phyloP scores from a whole-genome alignment of 1,139 yeast species.

The Pichia kudriavzevii region DNA sequence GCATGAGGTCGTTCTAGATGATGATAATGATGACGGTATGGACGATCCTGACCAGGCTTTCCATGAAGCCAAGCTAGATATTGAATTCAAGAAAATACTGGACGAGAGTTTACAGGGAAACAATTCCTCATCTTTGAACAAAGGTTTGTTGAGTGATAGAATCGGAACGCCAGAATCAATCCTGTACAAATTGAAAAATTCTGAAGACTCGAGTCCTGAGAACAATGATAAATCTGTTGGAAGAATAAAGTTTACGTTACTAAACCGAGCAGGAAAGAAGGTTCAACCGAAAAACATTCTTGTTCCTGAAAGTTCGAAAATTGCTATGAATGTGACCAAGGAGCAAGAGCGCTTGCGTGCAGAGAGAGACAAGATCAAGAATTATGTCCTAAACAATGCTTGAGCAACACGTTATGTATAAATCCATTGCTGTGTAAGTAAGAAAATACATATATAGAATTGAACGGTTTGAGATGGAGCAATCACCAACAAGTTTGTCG shows the following conservation, averaged over 20 bases:
- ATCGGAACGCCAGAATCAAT: slow-evolving; percentile 12
- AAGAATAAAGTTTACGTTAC: slow-evolving; percentile 40
- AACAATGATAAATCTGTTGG: not conserved
- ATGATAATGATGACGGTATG: slow-evolving; percentile 8
- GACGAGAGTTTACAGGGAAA: slow-evolving; percentile 33
- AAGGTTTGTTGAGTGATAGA: slow-evolving; percentile 20
- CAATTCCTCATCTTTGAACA: not conserved
- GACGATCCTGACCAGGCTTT: slow-evolving; percentile 21
- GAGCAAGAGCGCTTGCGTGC: slow-evolving; percentile 31
- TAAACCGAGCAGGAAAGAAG: slow-evolving; percentile 46
- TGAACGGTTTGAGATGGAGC: too few species aligned
- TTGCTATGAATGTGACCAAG: slow-evolving; percentile 37
- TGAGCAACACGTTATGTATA: too few species aligned
- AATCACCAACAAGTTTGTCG: too few species aligned
- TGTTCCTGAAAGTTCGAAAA: slow-evolving; percentile 42
- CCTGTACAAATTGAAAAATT: slow-evolving; percentile 6
- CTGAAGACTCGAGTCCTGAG: not conserved
- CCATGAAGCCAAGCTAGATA: slow-evolving; percentile 29
- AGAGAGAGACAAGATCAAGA: slow-evolving; percentile 37
- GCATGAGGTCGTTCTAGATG: slow-evolving; percentile 21
- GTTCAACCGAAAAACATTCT: slow-evolving; percentile 37
- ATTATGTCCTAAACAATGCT: slow-evolving; percentile 29
- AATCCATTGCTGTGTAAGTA: too few species aligned
- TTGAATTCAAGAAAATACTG: slow-evolving; percentile 44
- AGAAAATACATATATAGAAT: too few species aligned